A percentile compares a stretch with the other conserved stretches of the same genome.
Evolutionary conservation across 2,329 filamentous ascomycete species (phyloP).

Genomic region (Tolypocladium endophyticum): DNA sequence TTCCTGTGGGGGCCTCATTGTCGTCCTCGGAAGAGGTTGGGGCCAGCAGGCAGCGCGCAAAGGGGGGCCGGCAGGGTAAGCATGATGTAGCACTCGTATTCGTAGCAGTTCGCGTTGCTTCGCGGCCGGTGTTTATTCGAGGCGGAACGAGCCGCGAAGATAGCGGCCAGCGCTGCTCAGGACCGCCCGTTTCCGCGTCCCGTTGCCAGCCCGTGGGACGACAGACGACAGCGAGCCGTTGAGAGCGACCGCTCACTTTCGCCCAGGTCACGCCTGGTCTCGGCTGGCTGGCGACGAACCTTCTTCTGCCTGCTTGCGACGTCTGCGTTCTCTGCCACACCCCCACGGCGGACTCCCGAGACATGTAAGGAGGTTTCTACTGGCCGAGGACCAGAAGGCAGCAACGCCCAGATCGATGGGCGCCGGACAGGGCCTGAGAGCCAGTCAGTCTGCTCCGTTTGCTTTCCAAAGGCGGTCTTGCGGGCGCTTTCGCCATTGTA

Average conservation of each 20-base stretch:
- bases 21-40: conserved; percentile 22
- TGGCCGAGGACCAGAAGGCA: conserved; percentile 2
- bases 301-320: conserved; percentile 2
- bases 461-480: conserved; percentile 9
- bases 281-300: conserved; percentile 2
- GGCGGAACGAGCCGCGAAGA: neutral
- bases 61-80: neutral
- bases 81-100: neutral
- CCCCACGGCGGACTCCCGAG: conserved; percentile 12
- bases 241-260: neutral
- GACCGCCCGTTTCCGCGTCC: neutral
- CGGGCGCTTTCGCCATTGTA: conserved; percentile 5
- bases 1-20: conserved; percentile 21
- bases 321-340: neutral
- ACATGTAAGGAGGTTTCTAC: conserved; percentile 13
- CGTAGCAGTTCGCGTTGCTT: neutral
- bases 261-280: neutral
- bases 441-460: conserved; percentile 1
- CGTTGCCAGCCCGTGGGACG: neutral
- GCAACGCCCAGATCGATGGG: conserved; percentile 1
- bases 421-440: conserved; percentile 2
- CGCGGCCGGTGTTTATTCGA: neutral
- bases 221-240: neutral
- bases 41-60: neutral
- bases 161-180: neutral